Conservation (phyloP, 1,284 basidiomycete species). For the Thelephora terrestris region DNA sequence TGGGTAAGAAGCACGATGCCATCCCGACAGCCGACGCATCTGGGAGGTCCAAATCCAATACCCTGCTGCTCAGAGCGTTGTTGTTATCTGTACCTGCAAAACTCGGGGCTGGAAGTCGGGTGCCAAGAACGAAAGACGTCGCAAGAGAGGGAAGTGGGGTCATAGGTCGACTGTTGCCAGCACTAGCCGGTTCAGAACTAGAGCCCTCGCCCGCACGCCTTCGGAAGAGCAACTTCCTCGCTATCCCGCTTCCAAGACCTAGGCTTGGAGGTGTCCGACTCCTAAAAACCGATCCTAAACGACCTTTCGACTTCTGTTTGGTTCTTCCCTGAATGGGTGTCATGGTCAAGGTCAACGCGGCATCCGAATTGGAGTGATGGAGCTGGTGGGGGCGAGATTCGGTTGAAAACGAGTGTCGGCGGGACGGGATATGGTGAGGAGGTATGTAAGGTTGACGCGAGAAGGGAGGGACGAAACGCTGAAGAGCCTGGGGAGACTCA, state of each 20-base stretch:
- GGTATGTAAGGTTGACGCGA: too few species aligned
- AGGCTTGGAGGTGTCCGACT: too few species aligned
- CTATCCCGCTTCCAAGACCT: slow-evolving; percentile 9
- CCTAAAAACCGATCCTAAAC: too few species aligned
- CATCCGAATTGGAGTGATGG: too few species aligned
- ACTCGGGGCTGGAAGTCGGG: slow-evolving; percentile 9
- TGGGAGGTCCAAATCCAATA: slow-evolving; percentile 12
- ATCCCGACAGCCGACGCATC: slow-evolving; percentile 17
- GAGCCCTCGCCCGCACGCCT: slow-evolving; percentile 21
- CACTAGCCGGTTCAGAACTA: neutral
- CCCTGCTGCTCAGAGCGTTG: neutral
- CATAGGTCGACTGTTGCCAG: slow-evolving; percentile 4
- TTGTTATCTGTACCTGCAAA: slow-evolving; percentile 5
- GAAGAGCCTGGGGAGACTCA: too few species aligned
- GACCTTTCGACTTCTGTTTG: too few species aligned
- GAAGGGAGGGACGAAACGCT: too few species aligned
- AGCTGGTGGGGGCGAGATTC: slow-evolving; percentile 25
- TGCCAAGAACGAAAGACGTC: slow-evolving; percentile 7
- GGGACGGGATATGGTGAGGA: slow-evolving; percentile 23
- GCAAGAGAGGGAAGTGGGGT: neutral
- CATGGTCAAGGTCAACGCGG: too few species aligned
- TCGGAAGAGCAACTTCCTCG: slow-evolving; percentile 43
- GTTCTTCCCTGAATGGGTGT: too few species aligned
- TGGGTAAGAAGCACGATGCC: slow-evolving; percentile 9
- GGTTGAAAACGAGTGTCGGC: slow-evolving; percentile 49